Evolutionary conservation across 2,329 filamentous ascomycete species (phyloP), one percentile per base, ranked within the genome.

Genomic region (Sporothrix protearum): DNA sequence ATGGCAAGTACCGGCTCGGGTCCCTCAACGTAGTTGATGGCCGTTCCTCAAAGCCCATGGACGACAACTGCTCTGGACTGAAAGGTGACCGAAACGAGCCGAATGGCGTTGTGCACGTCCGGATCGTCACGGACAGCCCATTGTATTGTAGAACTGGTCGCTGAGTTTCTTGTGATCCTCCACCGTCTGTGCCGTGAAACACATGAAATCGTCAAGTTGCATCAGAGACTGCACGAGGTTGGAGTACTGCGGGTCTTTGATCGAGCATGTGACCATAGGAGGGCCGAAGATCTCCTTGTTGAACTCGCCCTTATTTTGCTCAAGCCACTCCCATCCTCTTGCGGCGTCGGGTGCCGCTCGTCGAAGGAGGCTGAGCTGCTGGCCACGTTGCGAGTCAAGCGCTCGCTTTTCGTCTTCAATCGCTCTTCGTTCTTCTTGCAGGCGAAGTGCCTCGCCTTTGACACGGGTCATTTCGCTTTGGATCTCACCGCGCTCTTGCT

Each of bases 1-100:
- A 97, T 96, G 7, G 93, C 91, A 45, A 98, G 82, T 1, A 99
- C 92, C 1, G 92, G 87, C 1, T 91, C 89, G 0, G 96, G 96
- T 0, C 95, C 96, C 45, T 90, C 86, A 6, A 99, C 78, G 72
- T 87, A 92, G 77, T 98, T 92, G 33, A 92, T 84, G 0, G 93
- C 89, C 82, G 92, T 97, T 91, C 89, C 74, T 96, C 91, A 67
- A 99, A 87, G 0, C 93, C 93, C 80, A 88, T 72, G 53, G 76
- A 72, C 69, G 77, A 77, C 71, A 93, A 80, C 69, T 92, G 83
- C 9, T 88, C 83, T 6, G 78, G 76, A 0, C 86, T 81, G 5
- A 92, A 76, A 0, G 88, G 87, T 8, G 87, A 77, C 64, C 78
- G 82, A 75, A 90, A 91, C 0, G 83, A 79, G 3, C 84, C 80